Evolutionary conservation across 345 rosid species (phyloP).

Genomic region (Sonneratia alba): DNA sequence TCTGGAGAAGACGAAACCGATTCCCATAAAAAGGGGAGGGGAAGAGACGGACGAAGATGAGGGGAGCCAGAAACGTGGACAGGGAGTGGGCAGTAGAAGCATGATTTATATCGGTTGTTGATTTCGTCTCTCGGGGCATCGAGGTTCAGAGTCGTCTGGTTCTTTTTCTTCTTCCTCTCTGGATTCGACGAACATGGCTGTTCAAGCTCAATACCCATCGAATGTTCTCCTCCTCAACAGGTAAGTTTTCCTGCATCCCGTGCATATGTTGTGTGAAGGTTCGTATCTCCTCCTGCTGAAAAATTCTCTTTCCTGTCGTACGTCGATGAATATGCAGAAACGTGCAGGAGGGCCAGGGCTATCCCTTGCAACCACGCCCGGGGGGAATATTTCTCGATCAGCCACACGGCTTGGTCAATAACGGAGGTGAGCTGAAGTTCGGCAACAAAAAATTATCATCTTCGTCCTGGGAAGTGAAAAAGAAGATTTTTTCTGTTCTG

Average conservation of each 20-base stretch:
- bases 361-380: conserved; percentile 29
- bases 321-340: conserved; percentile 28
- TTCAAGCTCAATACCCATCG: conserved; percentile 84
- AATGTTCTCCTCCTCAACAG: conserved; percentile 64
- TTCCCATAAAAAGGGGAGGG: not conserved
- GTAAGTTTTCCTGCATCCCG: not conserved
- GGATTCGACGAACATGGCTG: conserved; percentile 44
- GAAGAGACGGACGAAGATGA: too few relatives aligned
- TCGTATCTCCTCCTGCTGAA: not conserved
- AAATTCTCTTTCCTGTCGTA: not conserved
- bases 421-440: conserved; percentile 21
- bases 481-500: not conserved
- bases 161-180: too few relatives aligned
- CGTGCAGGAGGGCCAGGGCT: conserved; percentile 60
- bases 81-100: not conserved
- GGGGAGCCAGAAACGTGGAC: too few relatives aligned
- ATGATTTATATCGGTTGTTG: not conserved
- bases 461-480: too few relatives aligned
- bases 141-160: not conserved
- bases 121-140: not conserved
- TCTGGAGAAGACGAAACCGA: too few relatives aligned
- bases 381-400: conserved; percentile 38
- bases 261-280: not conserved
- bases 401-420: conserved; percentile 37
- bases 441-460: not conserved